Evolutionary conservation across 495 filamentous ascomycete species (phyloP).

Genomic region (Neurospora sp.): DNA sequence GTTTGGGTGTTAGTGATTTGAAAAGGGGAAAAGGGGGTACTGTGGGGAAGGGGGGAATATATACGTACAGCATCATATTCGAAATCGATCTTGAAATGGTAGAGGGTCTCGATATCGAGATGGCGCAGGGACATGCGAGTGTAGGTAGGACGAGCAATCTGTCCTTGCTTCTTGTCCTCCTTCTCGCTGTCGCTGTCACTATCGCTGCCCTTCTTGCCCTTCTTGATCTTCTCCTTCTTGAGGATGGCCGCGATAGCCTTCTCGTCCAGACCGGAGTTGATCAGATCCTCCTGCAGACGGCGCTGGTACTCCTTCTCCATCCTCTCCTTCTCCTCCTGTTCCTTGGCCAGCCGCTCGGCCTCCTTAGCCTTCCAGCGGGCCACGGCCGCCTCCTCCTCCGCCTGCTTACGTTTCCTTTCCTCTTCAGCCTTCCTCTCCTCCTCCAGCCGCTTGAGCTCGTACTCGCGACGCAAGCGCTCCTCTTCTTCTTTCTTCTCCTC

Average conservation of each 20-base stretch:
- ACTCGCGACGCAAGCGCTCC: slow-evolving; percentile 38
- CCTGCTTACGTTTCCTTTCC: slow-evolving; percentile 34
- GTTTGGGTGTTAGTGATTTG: slow-evolving; percentile 18
- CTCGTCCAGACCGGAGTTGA: slow-evolving; percentile 40
- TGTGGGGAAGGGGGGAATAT: background rate
- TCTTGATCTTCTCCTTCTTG: slow-evolving; percentile 39
- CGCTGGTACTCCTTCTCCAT: slow-evolving; percentile 41
- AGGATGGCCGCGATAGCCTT: slow-evolving; percentile 43
- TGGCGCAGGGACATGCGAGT: slow-evolving; percentile 47
- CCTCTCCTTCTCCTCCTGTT: slow-evolving; percentile 36
- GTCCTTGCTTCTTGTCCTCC: slow-evolving; percentile 5
- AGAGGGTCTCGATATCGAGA: slow-evolving; percentile 46
- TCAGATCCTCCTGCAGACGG: slow-evolving; percentile 38
- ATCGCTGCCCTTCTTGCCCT: slow-evolving; percentile 21
- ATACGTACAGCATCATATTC: slow-evolving; percentile 40
- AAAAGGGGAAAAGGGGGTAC: too few relatives aligned
- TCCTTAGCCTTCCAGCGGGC: slow-evolving; percentile 47
- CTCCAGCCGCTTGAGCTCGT: slow-evolving; percentile 47
- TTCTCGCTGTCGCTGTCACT: slow-evolving; percentile 15
- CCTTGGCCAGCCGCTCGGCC: slow-evolving; percentile 35
- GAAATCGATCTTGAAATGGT: slow-evolving; percentile 40
- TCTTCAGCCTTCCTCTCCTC: slow-evolving; percentile 40
- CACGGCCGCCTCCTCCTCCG: slow-evolving; percentile 46
- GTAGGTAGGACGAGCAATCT: slow-evolving; percentile 36
- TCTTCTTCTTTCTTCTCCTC: slow-evolving; percentile 36